Evolutionary conservation across 768 basidiomycete species (phyloP).

Genomic region (Boletus fagicola): DNA sequence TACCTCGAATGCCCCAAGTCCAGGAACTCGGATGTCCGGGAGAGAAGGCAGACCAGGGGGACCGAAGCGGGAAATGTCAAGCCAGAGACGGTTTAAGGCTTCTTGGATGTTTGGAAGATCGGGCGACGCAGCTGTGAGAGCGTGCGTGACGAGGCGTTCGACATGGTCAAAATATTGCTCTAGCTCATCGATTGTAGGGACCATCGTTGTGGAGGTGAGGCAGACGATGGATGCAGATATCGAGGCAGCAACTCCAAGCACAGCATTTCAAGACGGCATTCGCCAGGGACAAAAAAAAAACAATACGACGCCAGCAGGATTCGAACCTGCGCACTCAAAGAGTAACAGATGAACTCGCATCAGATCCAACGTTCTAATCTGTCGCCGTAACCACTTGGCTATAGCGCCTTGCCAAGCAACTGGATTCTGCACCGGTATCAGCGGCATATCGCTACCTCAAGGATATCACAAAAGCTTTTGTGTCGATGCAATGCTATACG

Average conservation of each 20-base stretch:
- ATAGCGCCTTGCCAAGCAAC: slow-evolving; percentile 49
- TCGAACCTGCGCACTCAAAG: slow-evolving; percentile 70
- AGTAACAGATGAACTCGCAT: slow-evolving; percentile 50
- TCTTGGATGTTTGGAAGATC: slow-evolving; percentile 66
- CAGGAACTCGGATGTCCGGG: slow-evolving; percentile 57
- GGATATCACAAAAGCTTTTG: slow-evolving; percentile 9
- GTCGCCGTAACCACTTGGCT: slow-evolving; percentile 81
- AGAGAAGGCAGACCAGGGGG: slow-evolving; percentile 47
- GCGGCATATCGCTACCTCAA: neutral
- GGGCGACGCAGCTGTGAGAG: slow-evolving; percentile 53
- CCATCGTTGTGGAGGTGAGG: slow-evolving; percentile 20
- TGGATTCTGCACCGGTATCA: fast-evolving
- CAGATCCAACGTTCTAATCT: slow-evolving; percentile 50
- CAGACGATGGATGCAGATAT: neutral
- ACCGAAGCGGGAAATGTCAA: slow-evolving; percentile 79
- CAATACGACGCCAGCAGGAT: slow-evolving; percentile 58
- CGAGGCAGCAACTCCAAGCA: neutral
- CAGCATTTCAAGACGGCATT: slow-evolving; percentile 11
- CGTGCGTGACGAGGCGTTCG: slow-evolving; percentile 59
- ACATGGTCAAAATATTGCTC: slow-evolving; percentile 68
- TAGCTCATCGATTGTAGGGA: slow-evolving; percentile 57
- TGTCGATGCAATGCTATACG: slow-evolving; percentile 14
- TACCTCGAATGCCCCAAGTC: slow-evolving; percentile 69
- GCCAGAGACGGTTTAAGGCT: slow-evolving; percentile 66
- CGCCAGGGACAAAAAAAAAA: neutral